phyloP scores from a whole-genome alignment of 2,329 filamentous ascomycete species.

The Ophiosphaerella narmari region DNA sequence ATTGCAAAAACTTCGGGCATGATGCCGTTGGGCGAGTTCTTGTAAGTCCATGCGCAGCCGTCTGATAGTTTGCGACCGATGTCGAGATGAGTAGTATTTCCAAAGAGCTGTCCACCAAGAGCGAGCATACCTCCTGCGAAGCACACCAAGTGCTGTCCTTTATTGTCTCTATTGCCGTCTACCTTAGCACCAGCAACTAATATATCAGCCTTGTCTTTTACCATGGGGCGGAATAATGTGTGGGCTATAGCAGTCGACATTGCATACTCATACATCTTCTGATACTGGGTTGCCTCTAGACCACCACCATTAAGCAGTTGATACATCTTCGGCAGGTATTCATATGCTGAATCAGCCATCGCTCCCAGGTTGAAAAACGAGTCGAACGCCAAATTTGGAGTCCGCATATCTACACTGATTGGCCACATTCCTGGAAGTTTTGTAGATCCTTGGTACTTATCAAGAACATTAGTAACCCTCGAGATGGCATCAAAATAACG shows the following conservation, averaged over 20 bases:
- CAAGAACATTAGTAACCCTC: constrained; percentile 48
- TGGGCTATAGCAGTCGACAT: constrained; percentile 50
- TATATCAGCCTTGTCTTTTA: constrained; percentile 51
- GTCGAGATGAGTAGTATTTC: constrained; percentile 56
- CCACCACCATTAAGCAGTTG: constrained; percentile 51
- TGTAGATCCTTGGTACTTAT: constrained; percentile 47
- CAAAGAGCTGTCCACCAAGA: constrained; percentile 61
- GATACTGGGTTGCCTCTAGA: constrained; percentile 53
- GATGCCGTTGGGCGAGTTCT: constrained; percentile 59
- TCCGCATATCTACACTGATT: constrained; percentile 47
- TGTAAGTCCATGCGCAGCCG: constrained; percentile 66
- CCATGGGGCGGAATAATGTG: constrained; percentile 57
- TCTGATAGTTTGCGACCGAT: constrained; percentile 63
- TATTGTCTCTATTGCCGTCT: constrained; percentile 44
- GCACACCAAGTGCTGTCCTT: constrained; percentile 63
- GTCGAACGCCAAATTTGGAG: constrained; percentile 47
- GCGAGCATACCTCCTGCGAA: constrained; percentile 67
- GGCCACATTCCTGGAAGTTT: constrained; percentile 55
- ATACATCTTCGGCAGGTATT: constrained; percentile 53
- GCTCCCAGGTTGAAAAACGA: constrained; percentile 38
- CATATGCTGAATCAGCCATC: constrained; percentile 43
- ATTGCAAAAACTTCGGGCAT: constrained; percentile 63
- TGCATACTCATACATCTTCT: constrained; percentile 60
- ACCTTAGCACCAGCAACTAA: constrained; percentile 51
- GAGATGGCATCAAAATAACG: constrained; percentile 53